Percentiles rank a stretch among this genome's conserved stretches.
phyloP scores from a whole-genome alignment of 805 yeast species.

The Cephaloascus albidus region DNA sequence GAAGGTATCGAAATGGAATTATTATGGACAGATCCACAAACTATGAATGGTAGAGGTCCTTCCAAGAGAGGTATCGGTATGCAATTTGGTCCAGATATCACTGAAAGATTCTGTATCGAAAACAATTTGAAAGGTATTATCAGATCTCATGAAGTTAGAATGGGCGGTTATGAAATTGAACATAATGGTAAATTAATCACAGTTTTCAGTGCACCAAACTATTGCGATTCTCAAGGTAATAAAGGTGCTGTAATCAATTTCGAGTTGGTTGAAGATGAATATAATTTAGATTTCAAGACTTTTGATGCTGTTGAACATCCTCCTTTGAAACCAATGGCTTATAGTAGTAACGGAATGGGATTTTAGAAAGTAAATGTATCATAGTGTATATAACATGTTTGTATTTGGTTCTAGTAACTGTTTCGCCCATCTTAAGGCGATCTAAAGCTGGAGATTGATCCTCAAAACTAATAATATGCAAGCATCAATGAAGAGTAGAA shows the following conservation, averaged over 20 bases:
- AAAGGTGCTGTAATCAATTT: conserved; percentile 84
- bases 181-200: conserved; percentile 84
- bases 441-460: too few relatives aligned
- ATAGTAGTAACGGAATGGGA: conserved; percentile 31
- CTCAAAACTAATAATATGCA: too few relatives aligned
- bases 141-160: conserved; percentile 92
- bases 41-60: conserved; percentile 66
- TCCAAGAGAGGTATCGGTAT: conserved; percentile 93
- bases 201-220: conserved; percentile 97
- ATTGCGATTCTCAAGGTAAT: conserved; percentile 89
- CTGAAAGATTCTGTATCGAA: conserved; percentile 61
- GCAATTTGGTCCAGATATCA: conserved; percentile 95
- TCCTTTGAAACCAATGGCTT: conserved; percentile 89
- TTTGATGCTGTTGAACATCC: conserved; percentile 89
- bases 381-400: too few relatives aligned
- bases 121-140: conserved; percentile 74
- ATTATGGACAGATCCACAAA: conserved; percentile 96
- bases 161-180: conserved; percentile 82
- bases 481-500: too few relatives aligned
- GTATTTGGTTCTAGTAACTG: too few relatives aligned
- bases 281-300: conserved; percentile 42
- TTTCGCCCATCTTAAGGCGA: too few relatives aligned
- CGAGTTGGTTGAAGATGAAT: conserved; percentile 33
- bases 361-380: too few relatives aligned
- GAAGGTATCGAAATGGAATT: conserved; percentile 94